Percentiles rank a stretch among this genome's conserved stretches.
phyloP scores from a whole-genome alignment of 257 asterid species.

The Penstemon davidsonii region DNA sequence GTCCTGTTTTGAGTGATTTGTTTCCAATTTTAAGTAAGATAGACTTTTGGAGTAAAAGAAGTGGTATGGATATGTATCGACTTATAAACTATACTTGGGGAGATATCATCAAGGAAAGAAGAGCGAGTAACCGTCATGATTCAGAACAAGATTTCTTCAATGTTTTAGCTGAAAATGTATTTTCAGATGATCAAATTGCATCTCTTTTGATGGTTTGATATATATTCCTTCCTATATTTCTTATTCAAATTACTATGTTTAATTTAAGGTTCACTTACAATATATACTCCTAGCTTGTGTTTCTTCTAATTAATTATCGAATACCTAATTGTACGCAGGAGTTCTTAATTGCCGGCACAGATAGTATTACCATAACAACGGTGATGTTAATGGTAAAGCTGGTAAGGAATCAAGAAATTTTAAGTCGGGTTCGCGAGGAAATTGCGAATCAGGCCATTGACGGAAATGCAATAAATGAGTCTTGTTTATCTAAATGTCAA shows the following conservation, averaged over 20 bases:
- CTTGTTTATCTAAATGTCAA: slow-evolving; percentile 11
- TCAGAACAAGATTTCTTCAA: slow-evolving; percentile 22
- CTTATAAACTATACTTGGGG: slow-evolving; percentile 13
- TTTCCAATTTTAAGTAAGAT: neutral
- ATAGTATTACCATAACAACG: slow-evolving; percentile 1
- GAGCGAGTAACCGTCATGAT: neutral
- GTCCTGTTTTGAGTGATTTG: too few relatives aligned
- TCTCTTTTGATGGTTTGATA: slow-evolving; percentile 12
- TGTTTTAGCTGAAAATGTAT: neutral
- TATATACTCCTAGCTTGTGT: neutral
- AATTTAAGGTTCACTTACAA: too few relatives aligned
- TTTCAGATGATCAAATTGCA: slow-evolving; percentile 18
- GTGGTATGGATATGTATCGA: neutral
- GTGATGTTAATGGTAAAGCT: slow-evolving; percentile 27
- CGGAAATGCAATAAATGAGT: slow-evolving; percentile 18
- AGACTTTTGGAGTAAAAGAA: slow-evolving; percentile 22
- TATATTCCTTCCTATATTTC: neutral
- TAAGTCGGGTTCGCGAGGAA: slow-evolving; percentile 21
- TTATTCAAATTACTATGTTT: neutral
- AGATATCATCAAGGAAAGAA: too few relatives aligned
- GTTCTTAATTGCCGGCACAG: slow-evolving; percentile 17
- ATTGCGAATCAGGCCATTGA: slow-evolving; percentile 7
- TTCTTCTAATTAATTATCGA: too few relatives aligned
- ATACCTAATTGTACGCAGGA: slow-evolving; percentile 3
- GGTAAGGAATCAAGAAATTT: slow-evolving; percentile 9